phyloP scores from a whole-genome alignment of 345 rosid species.

The Camelina laxa region DNA sequence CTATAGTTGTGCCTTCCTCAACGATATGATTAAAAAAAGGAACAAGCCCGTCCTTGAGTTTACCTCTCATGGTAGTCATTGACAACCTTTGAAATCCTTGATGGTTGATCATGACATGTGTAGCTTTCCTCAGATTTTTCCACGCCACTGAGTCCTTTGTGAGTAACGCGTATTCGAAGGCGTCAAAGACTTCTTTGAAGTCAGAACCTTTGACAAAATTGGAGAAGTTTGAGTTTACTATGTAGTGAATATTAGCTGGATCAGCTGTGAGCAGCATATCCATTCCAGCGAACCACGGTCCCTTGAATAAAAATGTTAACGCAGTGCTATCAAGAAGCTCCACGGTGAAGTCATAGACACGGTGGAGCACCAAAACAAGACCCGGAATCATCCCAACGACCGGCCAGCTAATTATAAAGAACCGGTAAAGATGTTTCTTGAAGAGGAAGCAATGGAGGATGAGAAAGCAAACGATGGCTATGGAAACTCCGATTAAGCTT shows the following conservation, averaged over 20 bases:
- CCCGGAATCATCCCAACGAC: not conserved
- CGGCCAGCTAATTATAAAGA: not conserved
- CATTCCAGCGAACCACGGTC: not conserved
- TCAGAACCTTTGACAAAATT: not conserved
- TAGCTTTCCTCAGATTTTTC: not conserved
- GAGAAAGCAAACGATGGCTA: conserved; percentile 5
- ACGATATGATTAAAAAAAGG: not conserved
- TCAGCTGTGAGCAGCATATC: conserved; percentile 7
- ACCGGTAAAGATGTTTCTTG: not conserved
- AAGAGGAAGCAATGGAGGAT: not conserved
- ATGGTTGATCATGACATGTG: not conserved
- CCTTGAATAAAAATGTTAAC: not conserved
- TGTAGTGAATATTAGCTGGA: not conserved
- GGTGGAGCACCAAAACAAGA: not conserved
- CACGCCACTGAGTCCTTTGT: not conserved
- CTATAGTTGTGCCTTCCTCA: not conserved
- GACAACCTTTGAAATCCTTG: not conserved
- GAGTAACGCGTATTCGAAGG: not conserved
- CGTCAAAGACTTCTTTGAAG: not conserved
- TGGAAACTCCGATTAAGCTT: not conserved
- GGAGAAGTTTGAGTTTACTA: not conserved
- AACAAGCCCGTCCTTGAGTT: not conserved
- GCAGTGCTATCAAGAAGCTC: not conserved
- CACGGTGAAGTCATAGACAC: not conserved
- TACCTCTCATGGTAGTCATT: not conserved